Conservation (phyloP, 495 filamentous ascomycete genomes). For the Annulohypoxylon nitens region DNA sequence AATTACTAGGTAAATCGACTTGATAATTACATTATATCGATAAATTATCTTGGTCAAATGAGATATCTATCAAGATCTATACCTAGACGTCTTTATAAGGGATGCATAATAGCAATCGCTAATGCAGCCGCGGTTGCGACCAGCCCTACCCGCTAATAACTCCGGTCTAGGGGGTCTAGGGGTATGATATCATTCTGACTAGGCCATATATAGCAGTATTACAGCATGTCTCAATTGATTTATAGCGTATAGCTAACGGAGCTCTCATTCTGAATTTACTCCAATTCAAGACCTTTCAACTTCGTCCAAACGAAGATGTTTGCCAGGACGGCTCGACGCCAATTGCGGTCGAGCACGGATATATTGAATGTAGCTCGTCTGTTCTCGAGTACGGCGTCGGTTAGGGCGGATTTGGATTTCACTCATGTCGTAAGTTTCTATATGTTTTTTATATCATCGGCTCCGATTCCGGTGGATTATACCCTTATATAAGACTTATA, state of each 20-base stretch:
- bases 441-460: background rate
- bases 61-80: background rate
- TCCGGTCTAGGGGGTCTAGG: background rate
- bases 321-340: conserved; percentile 29
- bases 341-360: background rate
- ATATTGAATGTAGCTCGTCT: conserved; percentile 12
- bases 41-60: background rate
- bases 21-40: background rate
- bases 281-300: background rate
- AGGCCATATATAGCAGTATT: background rate
- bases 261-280: background rate
- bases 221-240: background rate
- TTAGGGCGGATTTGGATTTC: conserved; percentile 83
- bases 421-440: conserved; percentile 76
- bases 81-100: background rate
- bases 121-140: background rate
- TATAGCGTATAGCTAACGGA: background rate
- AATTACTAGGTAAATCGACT: no score
- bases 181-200: conserved; percentile 36
- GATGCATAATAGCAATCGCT: conserved; percentile 8
- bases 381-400: conserved; percentile 52
- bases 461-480: background rate
- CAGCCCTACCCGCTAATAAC: conserved; percentile 20
- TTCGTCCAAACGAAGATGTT: conserved; percentile 34
- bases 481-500: background rate